A percentile compares a stretch with the other conserved stretches of the same genome.
These are phyloP conservation scores for Eucalyptus regnans DNA, from an alignment of 345 rosid genomes.

Conservation along the genomic window DNA sequence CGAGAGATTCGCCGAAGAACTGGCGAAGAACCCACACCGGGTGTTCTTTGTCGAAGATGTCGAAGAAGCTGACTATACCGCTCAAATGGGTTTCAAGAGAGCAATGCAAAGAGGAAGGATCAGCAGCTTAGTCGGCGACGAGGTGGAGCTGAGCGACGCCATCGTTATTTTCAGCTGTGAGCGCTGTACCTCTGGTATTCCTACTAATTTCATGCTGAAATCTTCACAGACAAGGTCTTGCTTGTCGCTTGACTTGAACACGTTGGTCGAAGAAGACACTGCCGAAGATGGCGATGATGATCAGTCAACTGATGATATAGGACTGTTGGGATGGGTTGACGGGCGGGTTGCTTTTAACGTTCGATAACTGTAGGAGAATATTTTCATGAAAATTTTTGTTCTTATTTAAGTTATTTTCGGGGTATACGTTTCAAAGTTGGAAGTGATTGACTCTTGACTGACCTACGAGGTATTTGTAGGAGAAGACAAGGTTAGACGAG, in stretches of 20 bases:
- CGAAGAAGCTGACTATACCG: background rate
- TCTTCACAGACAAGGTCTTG: background rate
- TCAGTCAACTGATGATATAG: background rate
- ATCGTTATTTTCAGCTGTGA: background rate
- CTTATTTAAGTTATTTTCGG: background rate
- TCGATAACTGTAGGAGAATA: background rate
- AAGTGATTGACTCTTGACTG: background rate
- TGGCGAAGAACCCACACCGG: background rate
- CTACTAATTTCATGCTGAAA: background rate
- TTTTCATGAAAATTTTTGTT: background rate
- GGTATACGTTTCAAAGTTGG: background rate
- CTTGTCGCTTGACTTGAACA: background rate
- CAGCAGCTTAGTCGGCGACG: slow-evolving; percentile 36
- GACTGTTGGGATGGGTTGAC: background rate
- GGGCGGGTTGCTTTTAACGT: background rate
- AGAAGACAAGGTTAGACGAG: background rate
- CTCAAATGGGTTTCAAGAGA: background rate
- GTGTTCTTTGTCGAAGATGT: background rate
- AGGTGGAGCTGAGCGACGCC: slow-evolving; percentile 29
- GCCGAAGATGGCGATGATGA: background rate
- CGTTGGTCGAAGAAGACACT: background rate
- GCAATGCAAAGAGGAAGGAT: slow-evolving; percentile 41
- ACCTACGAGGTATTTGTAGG: background rate
- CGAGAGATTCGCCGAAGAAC: background rate
- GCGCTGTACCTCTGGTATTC: background rate